Evolutionary conservation across 2,329 filamentous ascomycete genomes (phyloP).

Genomic region (Raffaelea ambrosiae): DNA sequence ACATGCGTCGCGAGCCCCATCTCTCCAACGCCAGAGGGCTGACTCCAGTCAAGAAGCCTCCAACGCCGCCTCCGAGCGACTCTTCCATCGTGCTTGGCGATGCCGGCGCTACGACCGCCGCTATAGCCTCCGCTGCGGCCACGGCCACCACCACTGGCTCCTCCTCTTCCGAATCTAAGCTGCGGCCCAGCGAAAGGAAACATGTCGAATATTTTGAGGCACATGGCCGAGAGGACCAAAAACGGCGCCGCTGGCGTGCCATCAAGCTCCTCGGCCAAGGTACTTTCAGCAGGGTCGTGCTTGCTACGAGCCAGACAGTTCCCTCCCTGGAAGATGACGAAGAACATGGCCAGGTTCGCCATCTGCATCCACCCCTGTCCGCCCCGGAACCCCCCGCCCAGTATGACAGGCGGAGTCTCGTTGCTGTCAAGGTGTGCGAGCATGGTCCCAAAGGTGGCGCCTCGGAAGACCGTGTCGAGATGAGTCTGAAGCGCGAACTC

Average conservation of each 20-base stretch:
- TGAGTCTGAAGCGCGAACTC: slow-evolving; percentile 87
- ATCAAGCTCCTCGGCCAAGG: slow-evolving; percentile 79
- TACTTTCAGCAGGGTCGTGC: slow-evolving; percentile 88
- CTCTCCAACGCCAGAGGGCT: slow-evolving; percentile 72
- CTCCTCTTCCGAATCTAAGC: slow-evolving; percentile 21
- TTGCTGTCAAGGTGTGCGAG: slow-evolving; percentile 92
- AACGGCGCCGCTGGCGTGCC: slow-evolving; percentile 69
- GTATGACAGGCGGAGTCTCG: slow-evolving; percentile 67
- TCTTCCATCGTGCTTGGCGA: slow-evolving; percentile 42
- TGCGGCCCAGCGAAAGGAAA: slow-evolving; percentile 25
- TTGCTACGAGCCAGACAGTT: slow-evolving; percentile 71
- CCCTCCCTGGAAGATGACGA: slow-evolving; percentile 29
- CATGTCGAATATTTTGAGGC: slow-evolving; percentile 59
- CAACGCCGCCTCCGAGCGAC: slow-evolving; percentile 77
- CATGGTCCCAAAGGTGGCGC: slow-evolving; percentile 90
- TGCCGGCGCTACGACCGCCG: slow-evolving; percentile 23
- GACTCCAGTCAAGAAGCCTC: slow-evolving; percentile 52
- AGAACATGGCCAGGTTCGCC: slow-evolving; percentile 4
- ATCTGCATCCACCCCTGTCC: neutral
- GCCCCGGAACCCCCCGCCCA: slow-evolving; percentile 10
- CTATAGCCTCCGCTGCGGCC: no score
- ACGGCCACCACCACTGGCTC: no score
- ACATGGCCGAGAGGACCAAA: slow-evolving; percentile 55
- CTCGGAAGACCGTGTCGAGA: slow-evolving; percentile 86
- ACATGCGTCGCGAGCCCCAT: slow-evolving; percentile 67